phyloP scores from a whole-genome alignment of 1,284 basidiomycete species.

The Apiotrichum domesticum region DNA sequence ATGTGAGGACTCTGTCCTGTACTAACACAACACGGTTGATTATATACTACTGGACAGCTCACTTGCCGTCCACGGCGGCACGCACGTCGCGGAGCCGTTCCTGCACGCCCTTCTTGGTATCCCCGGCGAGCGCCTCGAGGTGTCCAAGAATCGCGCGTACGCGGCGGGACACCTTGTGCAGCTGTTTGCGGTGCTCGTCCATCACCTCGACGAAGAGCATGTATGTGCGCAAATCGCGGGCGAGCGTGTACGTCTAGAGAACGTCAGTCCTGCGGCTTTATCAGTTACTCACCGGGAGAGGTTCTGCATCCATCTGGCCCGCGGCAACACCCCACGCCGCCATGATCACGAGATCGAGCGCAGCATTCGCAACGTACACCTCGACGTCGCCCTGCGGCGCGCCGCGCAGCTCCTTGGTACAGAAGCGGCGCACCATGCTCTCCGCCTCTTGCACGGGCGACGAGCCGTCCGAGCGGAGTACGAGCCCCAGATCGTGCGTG shows the following conservation, averaged over 20 bases:
- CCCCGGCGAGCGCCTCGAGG: constrained; percentile 32
- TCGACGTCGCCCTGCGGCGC: constrained; percentile 40
- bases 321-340: constrained; percentile 38
- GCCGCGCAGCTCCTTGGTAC: constrained; percentile 42
- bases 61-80: constrained; percentile 19
- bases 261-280: background rate
- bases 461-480: constrained; percentile 24
- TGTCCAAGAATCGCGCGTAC: constrained; percentile 23
- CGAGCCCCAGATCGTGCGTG: constrained; percentile 38
- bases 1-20: no score
- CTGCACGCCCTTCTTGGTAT: constrained; percentile 35
- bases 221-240: constrained; percentile 43
- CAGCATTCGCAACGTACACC: constrained; percentile 45
- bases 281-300: constrained; percentile 36
- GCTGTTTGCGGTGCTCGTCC: constrained; percentile 14
- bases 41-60: background rate
- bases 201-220: constrained; percentile 31
- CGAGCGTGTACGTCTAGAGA: constrained; percentile 45
- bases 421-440: constrained; percentile 37
- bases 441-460: constrained; percentile 37
- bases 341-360: constrained; percentile 45
- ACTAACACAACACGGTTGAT: background rate
- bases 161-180: constrained; percentile 23
- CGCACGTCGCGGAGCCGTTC: constrained; percentile 30
- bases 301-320: constrained; percentile 29